Evolutionary conservation across 2,329 filamentous ascomycete genomes (phyloP), one percentile per base, ranked within the genome.

Genomic region (Aspergillus sp.): DNA sequence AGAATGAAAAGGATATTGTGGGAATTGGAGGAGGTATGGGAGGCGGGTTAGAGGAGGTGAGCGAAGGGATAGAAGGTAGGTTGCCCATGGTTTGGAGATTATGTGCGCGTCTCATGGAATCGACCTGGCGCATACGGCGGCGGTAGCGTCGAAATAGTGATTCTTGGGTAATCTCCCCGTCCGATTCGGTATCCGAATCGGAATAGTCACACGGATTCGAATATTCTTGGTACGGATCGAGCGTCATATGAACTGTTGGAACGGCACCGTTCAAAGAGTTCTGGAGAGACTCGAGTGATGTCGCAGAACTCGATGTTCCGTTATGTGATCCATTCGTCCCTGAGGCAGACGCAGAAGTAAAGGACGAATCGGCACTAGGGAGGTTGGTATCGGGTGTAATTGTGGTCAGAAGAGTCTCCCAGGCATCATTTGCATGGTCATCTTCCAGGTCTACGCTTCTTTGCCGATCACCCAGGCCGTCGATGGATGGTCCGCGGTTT

Each of bases 381-480:
- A 90, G 83, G 60, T 90, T 88, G 15, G 89, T 86, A 71, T 96
- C 92, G 0, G 91, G 90, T 0, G 90, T 88, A 60, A 97, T 83
- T 0, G 90, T 96, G 6, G 84, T 88, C 57, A 92, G 79, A 53
- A 97, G 85, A 3, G 87, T 91, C 59, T 93, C 89, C 93, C 93
- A 97, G 1, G 81, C 80, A 50, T 82, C 81, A 61, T 85, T 82
- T 40, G 79, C 81, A 54, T 76, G 65, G 39, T 74, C 69, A 44
- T 76, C 77, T 51, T 79, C 77, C 6, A 89, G 88, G 69, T 88
- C 92, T n/a, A 91, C 77, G 72, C 91, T 96, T 65, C 91, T 86
- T 62, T 91, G 85, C 58, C 92, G 89, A 74, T 96, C 91, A 39
- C 91, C 92, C 15, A 96, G 82, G 4, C 91, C 91, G 73, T 96